These are phyloP conservation scores for Exophiala spinifera DNA, from an alignment of 2,329 filamentous ascomycete species.

Conservation along the genomic window DNA sequence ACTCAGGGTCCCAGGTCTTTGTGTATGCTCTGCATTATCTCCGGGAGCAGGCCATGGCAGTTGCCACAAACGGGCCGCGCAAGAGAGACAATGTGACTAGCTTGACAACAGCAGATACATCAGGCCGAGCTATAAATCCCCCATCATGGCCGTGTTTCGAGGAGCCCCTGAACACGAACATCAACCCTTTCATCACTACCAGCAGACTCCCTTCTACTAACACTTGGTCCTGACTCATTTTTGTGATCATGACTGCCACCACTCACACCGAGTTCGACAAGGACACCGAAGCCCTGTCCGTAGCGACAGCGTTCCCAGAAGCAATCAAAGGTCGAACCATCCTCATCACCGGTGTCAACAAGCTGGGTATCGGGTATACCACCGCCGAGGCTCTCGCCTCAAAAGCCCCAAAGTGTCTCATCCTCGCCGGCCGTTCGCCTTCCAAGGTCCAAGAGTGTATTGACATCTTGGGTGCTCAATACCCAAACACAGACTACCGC, in stretches of 20 bases:
- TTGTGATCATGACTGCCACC: slow-evolving; percentile 18
- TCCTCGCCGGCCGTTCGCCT: slow-evolving; percentile 20
- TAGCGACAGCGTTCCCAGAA: slow-evolving; percentile 19
- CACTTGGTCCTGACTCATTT: not conserved
- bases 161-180: not conserved
- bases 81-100: not conserved
- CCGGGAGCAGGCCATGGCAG: too few relatives aligned
- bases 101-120: not conserved
- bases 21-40: too few relatives aligned
- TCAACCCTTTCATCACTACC: not conserved
- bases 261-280: slow-evolving; percentile 17
- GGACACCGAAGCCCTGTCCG: slow-evolving; percentile 13
- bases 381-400: slow-evolving; percentile 23
- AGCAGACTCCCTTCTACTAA: not conserved
- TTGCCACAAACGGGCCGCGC: not conserved
- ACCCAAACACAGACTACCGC: slow-evolving; percentile 28
- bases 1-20: too few relatives aligned
- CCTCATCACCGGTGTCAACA: slow-evolving; percentile 25
- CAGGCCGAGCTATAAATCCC: too few relatives aligned
- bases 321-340: slow-evolving; percentile 23
- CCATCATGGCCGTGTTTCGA: not conserved
- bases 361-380: slow-evolving; percentile 19
- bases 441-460: slow-evolving; percentile 23
- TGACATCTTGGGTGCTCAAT: slow-evolving; percentile 6
- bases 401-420: slow-evolving; percentile 18